These are phyloP conservation scores for Kregervanrija fluxuum DNA, from an alignment of 805 yeast genomes.

Conservation along the genomic window DNA sequence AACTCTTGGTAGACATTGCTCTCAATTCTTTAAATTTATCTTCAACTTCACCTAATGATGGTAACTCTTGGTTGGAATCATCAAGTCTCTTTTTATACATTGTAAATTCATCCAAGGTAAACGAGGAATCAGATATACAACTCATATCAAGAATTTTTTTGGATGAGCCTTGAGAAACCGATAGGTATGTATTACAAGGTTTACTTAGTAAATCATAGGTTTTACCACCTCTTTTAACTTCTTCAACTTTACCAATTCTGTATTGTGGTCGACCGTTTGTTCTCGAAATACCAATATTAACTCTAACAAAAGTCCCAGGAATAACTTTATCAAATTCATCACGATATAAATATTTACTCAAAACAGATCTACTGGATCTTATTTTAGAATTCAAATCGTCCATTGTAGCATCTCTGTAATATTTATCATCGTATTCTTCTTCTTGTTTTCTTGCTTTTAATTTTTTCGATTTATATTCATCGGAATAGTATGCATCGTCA, in stretches of 20 bases:
- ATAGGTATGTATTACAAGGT: conserved; percentile 46
- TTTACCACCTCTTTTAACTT: conserved; percentile 35
- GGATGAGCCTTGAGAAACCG: conserved; percentile 75
- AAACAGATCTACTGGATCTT: conserved; percentile 69
- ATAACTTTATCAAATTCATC: conserved; percentile 70
- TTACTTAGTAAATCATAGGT: conserved; percentile 36
- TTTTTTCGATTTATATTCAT: conserved; percentile 11
- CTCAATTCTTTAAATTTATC: conserved; percentile 57
- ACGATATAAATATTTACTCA: conserved; percentile 71
- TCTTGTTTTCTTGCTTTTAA: conserved; percentile 36
- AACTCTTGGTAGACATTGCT: conserved; percentile 53
- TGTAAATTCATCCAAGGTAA: conserved; percentile 65
- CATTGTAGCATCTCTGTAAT: conserved; percentile 39
- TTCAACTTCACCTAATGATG: conserved; percentile 57
- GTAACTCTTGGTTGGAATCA: conserved; percentile 50
- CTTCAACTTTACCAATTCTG: conserved; percentile 77
- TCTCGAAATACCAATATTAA: conserved; percentile 69
- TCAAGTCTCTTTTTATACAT: conserved; percentile 57
- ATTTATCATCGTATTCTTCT: conserved; percentile 30
- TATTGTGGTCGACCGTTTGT: conserved; percentile 59
- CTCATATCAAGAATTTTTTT: conserved; percentile 71
- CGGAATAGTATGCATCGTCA: conserved; percentile 27
- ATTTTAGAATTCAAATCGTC: conserved; percentile 60
- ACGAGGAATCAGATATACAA: conserved; percentile 70
- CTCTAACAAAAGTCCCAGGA: conserved; percentile 71